phyloP scores from a whole-genome alignment of 257 asterid species.

The Buddleja alternifolia region DNA sequence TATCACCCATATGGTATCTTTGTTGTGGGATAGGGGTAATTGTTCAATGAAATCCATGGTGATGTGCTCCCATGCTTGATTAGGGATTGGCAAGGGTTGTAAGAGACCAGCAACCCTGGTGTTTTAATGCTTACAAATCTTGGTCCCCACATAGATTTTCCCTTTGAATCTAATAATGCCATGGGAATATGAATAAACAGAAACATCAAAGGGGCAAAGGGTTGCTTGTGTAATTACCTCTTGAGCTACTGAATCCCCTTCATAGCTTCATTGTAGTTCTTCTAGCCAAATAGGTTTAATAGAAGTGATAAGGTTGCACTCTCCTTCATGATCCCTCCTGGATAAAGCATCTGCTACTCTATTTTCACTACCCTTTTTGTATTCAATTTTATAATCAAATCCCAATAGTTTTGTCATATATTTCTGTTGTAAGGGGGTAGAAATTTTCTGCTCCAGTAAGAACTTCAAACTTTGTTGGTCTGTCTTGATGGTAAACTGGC shows the following conservation, averaged over 20 bases:
- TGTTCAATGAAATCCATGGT: conserved; percentile 19
- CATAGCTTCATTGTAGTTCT: background rate
- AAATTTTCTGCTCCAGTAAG: background rate
- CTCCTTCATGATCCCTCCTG: background rate
- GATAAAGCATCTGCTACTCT: background rate
- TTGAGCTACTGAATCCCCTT: background rate
- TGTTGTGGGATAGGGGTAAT: background rate
- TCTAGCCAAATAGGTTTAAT: background rate
- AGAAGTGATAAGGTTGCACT: background rate
- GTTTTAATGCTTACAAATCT: background rate
- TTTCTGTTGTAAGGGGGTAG: background rate
- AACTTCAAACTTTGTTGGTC: conserved; percentile 5
- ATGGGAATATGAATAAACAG: too few species aligned
- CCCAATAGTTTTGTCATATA: background rate
- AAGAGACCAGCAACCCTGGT: background rate
- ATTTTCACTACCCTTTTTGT: background rate
- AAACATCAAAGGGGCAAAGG: too few species aligned
- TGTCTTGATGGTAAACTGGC: background rate
- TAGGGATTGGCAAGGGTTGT: background rate
- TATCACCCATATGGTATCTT: background rate
- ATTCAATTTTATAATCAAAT: background rate
- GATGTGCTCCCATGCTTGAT: background rate
- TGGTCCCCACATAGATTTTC: too few species aligned
- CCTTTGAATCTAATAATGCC: too few species aligned
- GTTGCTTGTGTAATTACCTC: too few species aligned